Percentiles rank a stretch among this genome's conserved stretches.
Conservation (phyloP, 345 rosid genomes). For the Anastatica hierochuntica region DNA sequence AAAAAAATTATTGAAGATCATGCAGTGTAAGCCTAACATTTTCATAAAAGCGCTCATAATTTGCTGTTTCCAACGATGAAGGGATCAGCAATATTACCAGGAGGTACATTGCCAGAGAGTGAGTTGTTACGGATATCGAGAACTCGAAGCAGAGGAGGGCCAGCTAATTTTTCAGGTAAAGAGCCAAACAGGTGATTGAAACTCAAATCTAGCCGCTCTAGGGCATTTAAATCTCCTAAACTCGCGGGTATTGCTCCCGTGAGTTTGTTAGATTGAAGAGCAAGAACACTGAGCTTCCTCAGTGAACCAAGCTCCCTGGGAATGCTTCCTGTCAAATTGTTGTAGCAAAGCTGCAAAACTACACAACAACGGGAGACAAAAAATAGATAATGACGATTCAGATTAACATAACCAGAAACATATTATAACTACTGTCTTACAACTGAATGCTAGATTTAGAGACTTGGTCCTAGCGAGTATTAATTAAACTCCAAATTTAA, state of each 20-base stretch:
- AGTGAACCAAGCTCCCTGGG: conserved; percentile 65
- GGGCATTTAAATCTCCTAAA: conserved; percentile 50
- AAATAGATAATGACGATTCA: neutral
- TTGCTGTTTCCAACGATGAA: conserved; percentile 1
- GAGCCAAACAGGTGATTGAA: conserved; percentile 76
- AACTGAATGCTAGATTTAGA: neutral
- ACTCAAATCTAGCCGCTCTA: conserved; percentile 69
- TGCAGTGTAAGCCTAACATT: neutral
- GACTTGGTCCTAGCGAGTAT: neutral
- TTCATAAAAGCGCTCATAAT: neutral
- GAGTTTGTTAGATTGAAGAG: conserved; percentile 67
- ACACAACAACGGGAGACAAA: conserved; percentile 8
- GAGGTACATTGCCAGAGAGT: conserved; percentile 80
- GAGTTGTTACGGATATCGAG: conserved; percentile 78
- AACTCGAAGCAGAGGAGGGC: conserved; percentile 50
- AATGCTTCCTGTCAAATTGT: conserved; percentile 68
- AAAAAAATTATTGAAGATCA: neutral
- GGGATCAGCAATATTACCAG: conserved; percentile 36
- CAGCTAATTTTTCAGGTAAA: conserved; percentile 58
- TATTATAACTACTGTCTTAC: no score
- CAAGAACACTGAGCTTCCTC: conserved; percentile 59
- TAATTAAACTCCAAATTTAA: neutral
- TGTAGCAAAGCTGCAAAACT: conserved; percentile 95
- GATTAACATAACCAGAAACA: no score
- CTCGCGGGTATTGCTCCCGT: conserved; percentile 90